These are phyloP conservation scores for Taiozyma sp. DNA, from an alignment of 1,139 yeast species.

Conservation along the genomic window DNA sequence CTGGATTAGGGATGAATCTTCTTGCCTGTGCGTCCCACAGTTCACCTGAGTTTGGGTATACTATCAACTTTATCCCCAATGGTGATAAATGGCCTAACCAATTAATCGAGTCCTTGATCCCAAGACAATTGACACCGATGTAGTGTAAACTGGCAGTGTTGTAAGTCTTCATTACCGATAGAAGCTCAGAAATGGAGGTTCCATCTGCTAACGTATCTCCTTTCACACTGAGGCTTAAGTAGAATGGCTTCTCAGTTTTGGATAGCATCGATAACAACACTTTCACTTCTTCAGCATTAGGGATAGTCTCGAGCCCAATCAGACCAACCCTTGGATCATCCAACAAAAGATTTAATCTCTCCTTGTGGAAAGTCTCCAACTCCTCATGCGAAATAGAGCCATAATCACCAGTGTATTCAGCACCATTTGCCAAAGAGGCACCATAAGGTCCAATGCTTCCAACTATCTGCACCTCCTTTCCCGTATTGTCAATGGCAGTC, in stretches of 20 bases:
- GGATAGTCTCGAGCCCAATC: slow-evolving; percentile 64
- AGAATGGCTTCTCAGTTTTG: slow-evolving; percentile 20
- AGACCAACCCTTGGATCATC: slow-evolving; percentile 39
- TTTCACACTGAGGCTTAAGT: slow-evolving; percentile 34
- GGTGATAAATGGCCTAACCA: slow-evolving; percentile 19
- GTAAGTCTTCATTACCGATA: slow-evolving; percentile 4
- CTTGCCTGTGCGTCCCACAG: slow-evolving; percentile 32
- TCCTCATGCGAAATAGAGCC: slow-evolving; percentile 23
- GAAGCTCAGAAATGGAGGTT: slow-evolving; percentile 23
- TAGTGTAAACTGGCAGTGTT: slow-evolving; percentile 21
- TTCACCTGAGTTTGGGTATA: slow-evolving; percentile 58
- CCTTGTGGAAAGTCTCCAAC: slow-evolving; percentile 42
- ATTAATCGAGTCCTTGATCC: slow-evolving; percentile 26
- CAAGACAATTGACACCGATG: slow-evolving; percentile 41
- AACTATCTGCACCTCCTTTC: slow-evolving; percentile 31
- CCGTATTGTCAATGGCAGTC: slow-evolving; percentile 15
- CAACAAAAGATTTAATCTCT: slow-evolving; percentile 38
- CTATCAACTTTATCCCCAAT: slow-evolving; percentile 26
- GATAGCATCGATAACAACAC: slow-evolving; percentile 27
- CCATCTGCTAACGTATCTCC: slow-evolving; percentile 38
- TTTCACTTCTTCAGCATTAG: slow-evolving; percentile 45
- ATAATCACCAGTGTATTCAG: slow-evolving; percentile 66
- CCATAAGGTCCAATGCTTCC: slow-evolving; percentile 77
- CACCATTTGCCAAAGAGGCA: slow-evolving; percentile 56
- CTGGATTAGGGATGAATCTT: slow-evolving; percentile 14